Base-by-base conservation (phyloP, 176 grass and related monocot species). In the Rhynchospora pubera region DNA sequence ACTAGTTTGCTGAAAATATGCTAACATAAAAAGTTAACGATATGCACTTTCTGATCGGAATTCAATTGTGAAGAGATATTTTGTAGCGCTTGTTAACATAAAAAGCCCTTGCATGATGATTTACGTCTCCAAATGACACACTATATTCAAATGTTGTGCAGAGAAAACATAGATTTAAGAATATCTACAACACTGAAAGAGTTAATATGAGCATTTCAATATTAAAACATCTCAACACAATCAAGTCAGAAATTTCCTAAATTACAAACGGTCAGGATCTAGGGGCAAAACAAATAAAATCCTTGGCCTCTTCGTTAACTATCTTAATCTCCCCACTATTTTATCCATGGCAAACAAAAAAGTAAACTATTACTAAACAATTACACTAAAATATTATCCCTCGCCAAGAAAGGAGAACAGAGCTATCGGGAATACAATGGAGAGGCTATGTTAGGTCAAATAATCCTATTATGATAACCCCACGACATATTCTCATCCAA, bases 351-450 rank as follows among this genome's bases (percentile, higher is more conserved):
- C 50, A 67, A 67, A 16, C 15, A 65, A 82, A 30, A 44, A 61
- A 60, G 1, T 7, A 81, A 45, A 66, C 48, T 65, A 82, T 65
- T 65, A 82, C 79, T 65, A 46, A 43, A 82, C 58, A 82, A 82
- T 82, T 82, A 82, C 79, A 82, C 59, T 65, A 24, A 65, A 80
- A 65, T 79, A 79, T 66, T 62, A 58, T 46, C 58, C 32, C 44
- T 62, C 7, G 3, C 59, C 22, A 15, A 52, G 73, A 66, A 24
- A 30, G 69, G 62, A 34, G 10, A 80, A 57, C 57, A 9, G 19
- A 44, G 30, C 78, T 62, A 22, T 62, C 46, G 18, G 21, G 4
- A 47, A 23, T 63, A 47, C 44, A 80, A 80, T 8, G 47, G 16
- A 79, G 55, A 83, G 34, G 57, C 52, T 63, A 52, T 82, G 53